A percentile compares a stretch with the other conserved stretches of the same genome.
Evolutionary conservation across 148 eudicot species (phyloP).

Genomic region (Persicaria tinctoria): DNA sequence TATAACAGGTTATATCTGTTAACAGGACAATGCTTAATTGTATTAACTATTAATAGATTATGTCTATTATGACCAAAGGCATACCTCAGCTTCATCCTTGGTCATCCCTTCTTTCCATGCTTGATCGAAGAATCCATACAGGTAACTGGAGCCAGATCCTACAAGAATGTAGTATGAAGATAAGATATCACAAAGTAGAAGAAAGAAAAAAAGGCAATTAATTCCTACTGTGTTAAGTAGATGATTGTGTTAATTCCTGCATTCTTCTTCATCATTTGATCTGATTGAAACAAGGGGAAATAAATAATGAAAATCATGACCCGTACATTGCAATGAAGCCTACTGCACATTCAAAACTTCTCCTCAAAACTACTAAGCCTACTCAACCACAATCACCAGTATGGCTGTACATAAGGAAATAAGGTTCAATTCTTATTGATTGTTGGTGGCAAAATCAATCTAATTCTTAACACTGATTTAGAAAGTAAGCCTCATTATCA

Average conservation of each 20-base stretch:
- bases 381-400: no score
- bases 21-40: background rate
- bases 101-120: constrained; percentile 86
- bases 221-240: background rate
- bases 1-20: background rate
- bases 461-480: no score
- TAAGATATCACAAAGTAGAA: background rate
- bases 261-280: background rate
- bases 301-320: no score
- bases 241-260: background rate
- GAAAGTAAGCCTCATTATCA: no score
- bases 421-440: no score
- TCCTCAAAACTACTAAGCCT: background rate
- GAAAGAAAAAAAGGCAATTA: background rate
- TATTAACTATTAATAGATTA: background rate
- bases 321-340: no score
- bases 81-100: constrained; percentile 89
- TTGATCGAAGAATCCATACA: constrained; percentile 85
- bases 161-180: constrained; percentile 5
- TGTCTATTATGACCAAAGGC: background rate
- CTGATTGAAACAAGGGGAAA: background rate
- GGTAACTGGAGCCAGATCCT: constrained; percentile 86
- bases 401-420: no score
- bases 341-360: background rate
- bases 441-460: no score